Percentiles rank a stretch among this genome's conserved stretches.
Evolutionary conservation across 2,329 filamentous ascomycete genomes (phyloP).

Genomic region (Penicillium sp.): DNA sequence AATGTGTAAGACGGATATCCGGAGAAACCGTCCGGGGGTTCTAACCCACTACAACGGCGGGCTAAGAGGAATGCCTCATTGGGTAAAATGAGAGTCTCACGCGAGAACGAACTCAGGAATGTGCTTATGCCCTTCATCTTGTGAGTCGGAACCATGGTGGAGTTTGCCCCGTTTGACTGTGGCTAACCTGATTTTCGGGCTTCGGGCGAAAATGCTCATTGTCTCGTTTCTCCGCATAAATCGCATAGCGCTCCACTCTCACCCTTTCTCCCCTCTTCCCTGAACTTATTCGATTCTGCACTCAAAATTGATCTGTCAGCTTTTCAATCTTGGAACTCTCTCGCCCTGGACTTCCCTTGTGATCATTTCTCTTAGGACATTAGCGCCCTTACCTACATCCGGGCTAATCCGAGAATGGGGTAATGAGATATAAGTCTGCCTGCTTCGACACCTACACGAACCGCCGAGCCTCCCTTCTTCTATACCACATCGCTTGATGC

Average conservation of each 20-base stretch:
- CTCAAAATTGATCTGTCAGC: neutral
- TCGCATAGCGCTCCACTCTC: constrained; percentile 17
- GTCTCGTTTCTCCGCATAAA: constrained; percentile 22
- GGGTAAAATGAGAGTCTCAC: neutral
- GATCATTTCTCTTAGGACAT: neutral
- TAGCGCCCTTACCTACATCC: neutral
- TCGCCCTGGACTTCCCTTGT: neutral
- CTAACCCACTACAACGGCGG: constrained; percentile 10
- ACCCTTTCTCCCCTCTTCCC: constrained; percentile 16
- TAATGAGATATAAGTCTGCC: constrained; percentile 14
- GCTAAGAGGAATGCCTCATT: neutral
- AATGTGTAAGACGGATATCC: constrained; percentile 14
- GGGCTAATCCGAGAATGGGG: constrained; percentile 16
- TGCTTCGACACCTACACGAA: constrained; percentile 13
- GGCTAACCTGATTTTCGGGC: neutral
- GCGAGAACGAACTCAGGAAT: constrained; percentile 1
- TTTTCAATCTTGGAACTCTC: neutral
- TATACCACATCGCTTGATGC: constrained; percentile 55
- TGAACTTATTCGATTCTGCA: constrained; percentile 9
- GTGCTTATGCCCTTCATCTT: neutral
- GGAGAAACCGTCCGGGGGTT: constrained; percentile 17
- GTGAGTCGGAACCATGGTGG: constrained; percentile 1
- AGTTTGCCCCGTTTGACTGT: constrained; percentile 9
- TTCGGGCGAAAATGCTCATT: neutral
- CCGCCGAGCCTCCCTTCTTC: constrained; percentile 2